Percentiles rank a stretch among this genome's conserved stretches.
Evolutionary conservation across 768 basidiomycete species (phyloP).

Genomic region (Leccinum rimulosum): DNA sequence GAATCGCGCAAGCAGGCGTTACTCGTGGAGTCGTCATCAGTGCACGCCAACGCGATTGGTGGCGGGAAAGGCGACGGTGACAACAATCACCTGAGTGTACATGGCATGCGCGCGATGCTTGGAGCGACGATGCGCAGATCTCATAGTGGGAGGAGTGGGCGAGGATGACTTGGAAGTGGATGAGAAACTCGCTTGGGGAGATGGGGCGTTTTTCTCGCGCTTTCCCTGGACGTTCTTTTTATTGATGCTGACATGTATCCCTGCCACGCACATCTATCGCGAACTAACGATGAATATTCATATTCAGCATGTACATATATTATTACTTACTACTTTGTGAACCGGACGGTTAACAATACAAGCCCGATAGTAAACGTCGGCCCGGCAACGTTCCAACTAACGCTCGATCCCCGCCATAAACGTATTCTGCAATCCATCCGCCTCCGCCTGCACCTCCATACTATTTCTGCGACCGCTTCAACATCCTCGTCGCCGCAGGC

Average conservation of each 20-base stretch:
- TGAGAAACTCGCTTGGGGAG: neutral
- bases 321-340: too few species aligned
- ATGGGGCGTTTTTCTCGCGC: neutral
- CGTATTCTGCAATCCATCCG: slow-evolving; percentile 21
- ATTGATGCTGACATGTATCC: neutral
- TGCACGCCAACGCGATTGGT: neutral
- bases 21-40: slow-evolving; percentile 1
- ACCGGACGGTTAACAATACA: too few species aligned
- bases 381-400: neutral
- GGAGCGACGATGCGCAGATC: slow-evolving; percentile 9
- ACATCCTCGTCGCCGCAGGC: slow-evolving; percentile 42
- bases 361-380: neutral
- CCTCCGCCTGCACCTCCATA: slow-evolving; percentile 33
- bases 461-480: slow-evolving; percentile 16
- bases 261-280: too few species aligned
- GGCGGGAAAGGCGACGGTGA: neutral
- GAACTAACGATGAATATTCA: too few species aligned
- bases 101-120: neutral
- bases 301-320: too few species aligned
- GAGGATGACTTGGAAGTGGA: neutral
- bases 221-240: neutral
- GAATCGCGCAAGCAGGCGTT: slow-evolving; percentile 10
- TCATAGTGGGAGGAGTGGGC: neutral
- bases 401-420: slow-evolving; percentile 5
- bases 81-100: neutral